Conservation (phyloP, 768 basidiomycete species). For the Cantharellus anzutake region DNA sequence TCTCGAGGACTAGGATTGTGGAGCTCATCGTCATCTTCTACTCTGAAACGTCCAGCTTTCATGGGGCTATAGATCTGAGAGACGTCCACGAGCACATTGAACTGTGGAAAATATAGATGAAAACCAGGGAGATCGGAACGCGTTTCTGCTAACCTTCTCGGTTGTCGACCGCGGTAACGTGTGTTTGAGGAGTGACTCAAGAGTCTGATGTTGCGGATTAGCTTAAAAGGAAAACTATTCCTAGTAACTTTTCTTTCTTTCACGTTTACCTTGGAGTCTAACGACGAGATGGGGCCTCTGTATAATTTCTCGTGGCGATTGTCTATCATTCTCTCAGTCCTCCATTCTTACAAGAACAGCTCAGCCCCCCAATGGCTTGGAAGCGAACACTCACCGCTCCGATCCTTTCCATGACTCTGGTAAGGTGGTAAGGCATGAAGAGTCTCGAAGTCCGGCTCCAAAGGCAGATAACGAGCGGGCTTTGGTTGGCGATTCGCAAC, state of each 20-base stretch:
- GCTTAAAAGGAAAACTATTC: neutral
- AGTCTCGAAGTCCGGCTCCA: neutral
- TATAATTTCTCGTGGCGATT: no score
- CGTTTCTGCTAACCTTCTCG: neutral
- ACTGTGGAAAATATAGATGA: neutral
- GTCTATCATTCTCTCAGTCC: no score
- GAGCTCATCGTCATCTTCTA: neutral
- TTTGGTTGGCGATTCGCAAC: neutral
- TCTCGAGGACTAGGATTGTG: neutral
- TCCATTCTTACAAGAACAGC: no score
- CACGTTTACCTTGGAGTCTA: no score
- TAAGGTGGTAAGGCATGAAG: neutral
- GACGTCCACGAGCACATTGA: neutral
- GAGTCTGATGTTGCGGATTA: neutral
- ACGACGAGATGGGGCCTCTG: no score
- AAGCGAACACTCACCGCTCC: neutral
- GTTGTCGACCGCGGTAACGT: neutral
- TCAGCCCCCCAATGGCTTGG: no score
- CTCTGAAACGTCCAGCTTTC: neutral
- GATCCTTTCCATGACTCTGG: neutral
- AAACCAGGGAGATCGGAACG: neutral
- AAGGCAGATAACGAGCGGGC: neutral
- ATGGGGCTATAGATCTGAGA: neutral
- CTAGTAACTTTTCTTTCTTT: no score
- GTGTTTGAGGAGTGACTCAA: neutral